Base-by-base conservation (phyloP, 208 protist species). In the Trypanosoma melophagium region DNA sequence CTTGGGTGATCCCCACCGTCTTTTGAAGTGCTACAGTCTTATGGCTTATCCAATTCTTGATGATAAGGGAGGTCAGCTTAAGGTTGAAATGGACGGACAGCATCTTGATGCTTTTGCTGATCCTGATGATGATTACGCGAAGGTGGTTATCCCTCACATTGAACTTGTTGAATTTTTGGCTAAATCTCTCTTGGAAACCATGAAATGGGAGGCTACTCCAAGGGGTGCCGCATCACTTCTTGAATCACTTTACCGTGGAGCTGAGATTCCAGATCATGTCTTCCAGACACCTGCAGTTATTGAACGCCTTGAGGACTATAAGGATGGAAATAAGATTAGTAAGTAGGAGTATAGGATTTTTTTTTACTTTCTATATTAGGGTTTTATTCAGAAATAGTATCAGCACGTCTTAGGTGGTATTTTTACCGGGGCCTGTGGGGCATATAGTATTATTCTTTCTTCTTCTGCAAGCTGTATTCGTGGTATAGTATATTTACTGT, bases 21-120 rank as follows among this genome's bases (percentile, higher is more conserved):
- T 95, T 56, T 76, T 95, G 44, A 95, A 95, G 81, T 82, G 76
- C 56, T 95, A 95, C 87, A 93, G 86, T 69, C 74, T 95, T 58
- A 95, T 87, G 77, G 89, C 89, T 40, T 95, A 95, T 77, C 89
- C 89, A 24, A 95, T 95, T 64, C 83, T 95, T 57, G 89, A 95
- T 60, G 89, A 95, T 62, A 93, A 92, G 73, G 89, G 89, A 42
- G 84, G 86, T 31, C 89, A 92, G 71, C 74, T 92, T 35, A 95
- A 90, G 75, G 87, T 93, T 45, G 84, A 93, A 74, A 88, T 95
- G 79, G 87, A 93, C 62, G 86, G 84, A 50, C 64, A 86, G 28
- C 83, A 92, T 69, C 81, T 95, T 59, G 86, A 92, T 45, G 86
- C 87, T 2, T 95, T 95, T 60, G 89, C 89, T 3, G 89, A 95